Evolutionary conservation across 2,329 filamentous ascomycete species (phyloP), one percentile per base, ranked within the genome.

Genomic region (Colletotrichum lindemuthianum): DNA sequence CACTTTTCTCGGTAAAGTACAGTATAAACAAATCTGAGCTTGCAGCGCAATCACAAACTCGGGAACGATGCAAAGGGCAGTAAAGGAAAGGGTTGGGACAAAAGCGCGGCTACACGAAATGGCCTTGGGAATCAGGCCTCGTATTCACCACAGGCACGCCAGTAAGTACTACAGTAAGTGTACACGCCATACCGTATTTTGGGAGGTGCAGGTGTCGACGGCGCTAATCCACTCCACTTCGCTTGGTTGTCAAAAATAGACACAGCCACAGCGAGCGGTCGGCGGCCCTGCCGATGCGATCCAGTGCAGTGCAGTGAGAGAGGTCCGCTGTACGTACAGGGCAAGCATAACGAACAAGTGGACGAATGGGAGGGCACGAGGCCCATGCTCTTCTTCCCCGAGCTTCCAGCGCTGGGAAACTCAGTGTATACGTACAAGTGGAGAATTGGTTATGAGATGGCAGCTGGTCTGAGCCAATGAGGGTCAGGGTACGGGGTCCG

Each of bases 201-300:
- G 13, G 41, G 40, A n/a, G 41, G 41, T 15, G 13, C 41, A 43
- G 9, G 37, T 40, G 13, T 40, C 9, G 9, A 40, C 37, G 37
- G 6, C 37, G 9, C 37, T 13, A 40, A 10, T 45, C 8, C n/a
- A 43, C 40, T 13, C 13, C 6, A 15, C 44, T 16, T 10, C 15
- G 44, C 44, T 16, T 32, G 45, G 24, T 15, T 13, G 50, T 60
- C 63, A 65, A 65, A 65, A 65, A 65, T 65, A 65, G 63, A 36
- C 58, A 65, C 63, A 65, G 58, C 63, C 58, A 65, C 56, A 44
- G 48, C 45, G 41, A 44, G 37, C 50, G 36, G 49, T 16, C 36
- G 54, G 54, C 61, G 61, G 61, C 34, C 58, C 44, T 56, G 61
- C 61, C 58, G 57, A 56, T 55, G 33, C 24, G 24, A 4, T 24